Conservation (phyloP, 1,284 basidiomycete species). For the Schizopora paradoxa region DNA sequence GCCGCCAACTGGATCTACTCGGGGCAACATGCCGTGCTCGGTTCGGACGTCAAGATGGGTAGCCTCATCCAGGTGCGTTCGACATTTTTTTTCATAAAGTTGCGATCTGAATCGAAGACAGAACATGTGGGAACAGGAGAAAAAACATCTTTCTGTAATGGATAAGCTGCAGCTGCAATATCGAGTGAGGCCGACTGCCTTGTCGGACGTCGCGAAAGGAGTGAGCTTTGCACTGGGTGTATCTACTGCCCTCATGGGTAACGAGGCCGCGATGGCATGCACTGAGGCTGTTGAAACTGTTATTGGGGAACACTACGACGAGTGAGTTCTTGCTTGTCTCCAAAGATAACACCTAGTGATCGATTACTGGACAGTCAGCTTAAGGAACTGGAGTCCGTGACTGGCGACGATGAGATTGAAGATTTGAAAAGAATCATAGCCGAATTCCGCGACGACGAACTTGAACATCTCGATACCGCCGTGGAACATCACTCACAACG, state of each 20-base stretch:
- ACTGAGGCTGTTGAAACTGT: constrained; percentile 98
- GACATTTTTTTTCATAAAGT: constrained; percentile 1
- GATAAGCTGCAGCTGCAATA: constrained; percentile 82
- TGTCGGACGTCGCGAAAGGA: constrained; percentile 80
- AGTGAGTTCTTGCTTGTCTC: constrained; percentile 54
- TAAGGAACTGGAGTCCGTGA: constrained; percentile 57
- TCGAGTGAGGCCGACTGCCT: constrained; percentile 74
- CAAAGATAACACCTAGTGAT: no score
- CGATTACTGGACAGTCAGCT: constrained; percentile 61
- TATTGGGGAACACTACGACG: constrained; percentile 97
- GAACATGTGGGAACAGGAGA: constrained; percentile 98
- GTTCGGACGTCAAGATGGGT: constrained; percentile 55
- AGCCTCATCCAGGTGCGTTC: constrained; percentile 69
- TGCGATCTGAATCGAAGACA: constrained; percentile 28
- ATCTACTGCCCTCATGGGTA: constrained; percentile 82
- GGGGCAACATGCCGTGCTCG: constrained; percentile 73
- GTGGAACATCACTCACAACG: constrained; percentile 87
- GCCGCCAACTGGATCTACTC: constrained; percentile 92
- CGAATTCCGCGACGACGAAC: constrained; percentile 93
- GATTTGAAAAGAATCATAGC: constrained; percentile 70
- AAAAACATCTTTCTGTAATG: constrained; percentile 86
- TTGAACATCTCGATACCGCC: constrained; percentile 91
- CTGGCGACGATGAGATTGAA: constrained; percentile 67
- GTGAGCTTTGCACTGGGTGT: constrained; percentile 85
- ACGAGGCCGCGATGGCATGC: constrained; percentile 96